A percentile compares a stretch with the other conserved stretches of the same genome.
These are phyloP conservation scores for Vicia sativa DNA, from an alignment of 306 rosid species.

Conservation along the genomic window DNA sequence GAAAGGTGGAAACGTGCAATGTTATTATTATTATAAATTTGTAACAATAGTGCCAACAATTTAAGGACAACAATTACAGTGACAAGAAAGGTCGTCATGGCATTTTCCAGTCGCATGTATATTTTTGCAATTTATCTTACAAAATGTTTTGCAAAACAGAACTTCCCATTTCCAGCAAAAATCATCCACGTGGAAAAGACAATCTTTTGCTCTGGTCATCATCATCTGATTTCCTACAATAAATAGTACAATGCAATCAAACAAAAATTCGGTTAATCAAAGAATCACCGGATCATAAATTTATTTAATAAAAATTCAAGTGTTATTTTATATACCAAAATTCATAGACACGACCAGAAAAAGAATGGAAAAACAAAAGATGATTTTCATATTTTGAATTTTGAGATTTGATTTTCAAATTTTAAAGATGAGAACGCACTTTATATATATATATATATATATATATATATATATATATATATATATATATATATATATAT, in stretches of 20 bases:
- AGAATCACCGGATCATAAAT: background rate
- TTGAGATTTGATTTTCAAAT: background rate
- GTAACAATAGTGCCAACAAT: background rate
- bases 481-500: background rate
- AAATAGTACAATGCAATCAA: background rate
- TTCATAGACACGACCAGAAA: background rate
- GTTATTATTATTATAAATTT: background rate
- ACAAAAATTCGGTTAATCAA: background rate
- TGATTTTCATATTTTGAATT: background rate
- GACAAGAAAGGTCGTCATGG: background rate
- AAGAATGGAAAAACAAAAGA: background rate
- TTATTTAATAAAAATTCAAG: background rate
- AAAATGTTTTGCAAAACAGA: background rate
- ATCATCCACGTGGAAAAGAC: background rate
- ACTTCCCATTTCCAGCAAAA: conserved; percentile 1
- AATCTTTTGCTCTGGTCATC: background rate
- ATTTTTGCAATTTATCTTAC: background rate
- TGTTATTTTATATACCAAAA: background rate
- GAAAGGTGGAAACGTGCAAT: background rate
- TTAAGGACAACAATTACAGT: conserved; percentile 13
- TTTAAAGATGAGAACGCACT: background rate
- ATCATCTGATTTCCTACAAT: background rate
- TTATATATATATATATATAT: background rate
- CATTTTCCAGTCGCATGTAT: background rate
- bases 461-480: background rate